Percentiles rank a stretch among this genome's conserved stretches.
These are phyloP conservation scores for Leccinum obscurum DNA, from an alignment of 768 basidiomycete genomes.

Conservation along the genomic window DNA sequence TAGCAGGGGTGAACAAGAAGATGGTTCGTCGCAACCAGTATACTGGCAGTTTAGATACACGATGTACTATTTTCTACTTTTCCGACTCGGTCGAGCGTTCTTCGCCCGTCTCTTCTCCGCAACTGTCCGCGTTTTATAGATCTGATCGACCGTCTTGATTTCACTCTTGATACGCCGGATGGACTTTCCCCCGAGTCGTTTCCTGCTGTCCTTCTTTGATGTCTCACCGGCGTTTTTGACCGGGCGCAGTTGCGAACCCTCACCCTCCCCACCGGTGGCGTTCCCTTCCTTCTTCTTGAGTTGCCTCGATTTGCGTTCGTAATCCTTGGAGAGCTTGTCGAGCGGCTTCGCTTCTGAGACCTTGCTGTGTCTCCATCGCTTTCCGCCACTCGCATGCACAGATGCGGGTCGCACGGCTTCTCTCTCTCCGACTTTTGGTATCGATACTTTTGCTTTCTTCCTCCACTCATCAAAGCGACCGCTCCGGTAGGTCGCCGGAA, in stretches of 20 bases:
- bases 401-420: conserved; percentile 49
- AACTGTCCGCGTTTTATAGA: conserved; percentile 70
- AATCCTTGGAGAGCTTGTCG: conserved; percentile 70
- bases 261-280: conserved; percentile 26
- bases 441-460: conserved; percentile 63
- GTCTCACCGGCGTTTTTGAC: conserved; percentile 32
- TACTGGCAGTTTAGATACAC: conserved; percentile 5
- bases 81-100: conserved; percentile 71
- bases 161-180: conserved; percentile 71
- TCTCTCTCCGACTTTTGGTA: conserved; percentile 83
- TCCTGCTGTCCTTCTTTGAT: conserved; percentile 33
- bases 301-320: conserved; percentile 71
- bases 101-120: conserved; percentile 69
- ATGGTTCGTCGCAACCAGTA: background rate
- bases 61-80: conserved; percentile 28
- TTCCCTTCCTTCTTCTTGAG: conserved; percentile 54
- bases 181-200: conserved; percentile 60
- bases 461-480: conserved; percentile 98
- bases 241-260: conserved; percentile 19
- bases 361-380: conserved; percentile 74
- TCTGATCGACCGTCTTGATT: conserved; percentile 85
- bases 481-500: conserved; percentile 90
- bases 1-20: conserved; percentile 13
- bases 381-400: conserved; percentile 42
- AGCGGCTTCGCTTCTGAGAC: conserved; percentile 66